Base-by-base conservation (phyloP, 2,329 filamentous ascomycete species). In the Fonsecaea nubica region DNA sequence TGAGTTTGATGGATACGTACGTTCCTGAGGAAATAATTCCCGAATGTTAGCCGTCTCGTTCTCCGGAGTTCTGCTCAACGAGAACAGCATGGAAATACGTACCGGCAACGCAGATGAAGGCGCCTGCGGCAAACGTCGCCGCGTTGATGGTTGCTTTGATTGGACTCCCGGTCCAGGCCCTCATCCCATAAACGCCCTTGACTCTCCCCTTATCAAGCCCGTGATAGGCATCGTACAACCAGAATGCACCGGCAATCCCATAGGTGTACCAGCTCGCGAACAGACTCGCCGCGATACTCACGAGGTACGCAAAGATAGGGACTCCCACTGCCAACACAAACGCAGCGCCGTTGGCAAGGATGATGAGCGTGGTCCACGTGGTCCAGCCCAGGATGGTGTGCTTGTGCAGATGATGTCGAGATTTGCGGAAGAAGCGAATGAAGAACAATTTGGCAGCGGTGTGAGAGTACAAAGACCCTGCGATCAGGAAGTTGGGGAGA, bases 221-320 rank as follows among this genome's bases (percentile, higher is more conserved):
- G 65, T 84, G 76, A 62, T 82, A 84, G 1, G 77, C 74, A 61
- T 85, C 82, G 70, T 84, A 80, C 13, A 85, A 74, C 83, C 83
- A 85, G 67, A 86, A 85, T 9, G 80, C 80, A 4, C 83, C 83
- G 1, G 82, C 82, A 50, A 85, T 77, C 1, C 84, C 83, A 68
- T 84, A 85, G 2, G 82, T 85, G 66, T 83, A 86, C 84, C 84
- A 86, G 1, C 80, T 78, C 1, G 84, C 83, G 66, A 86, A 86
- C 8, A 85, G 74, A 4, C 79, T 79, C 0, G 83, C 81, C 21
- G 81, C 77, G 53, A 86, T 82, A 2, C 83, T 83, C 33, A 86
- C 80, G 10, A 86, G 73, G 63, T 85, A 85, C 66, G 82, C 83
- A 75, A 86, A 85, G 25, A 85, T 82, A 0, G 84, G 84, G 33